Conservation (phyloP, 1,284 basidiomycete genomes). For the Ganoderma sinense region DNA sequence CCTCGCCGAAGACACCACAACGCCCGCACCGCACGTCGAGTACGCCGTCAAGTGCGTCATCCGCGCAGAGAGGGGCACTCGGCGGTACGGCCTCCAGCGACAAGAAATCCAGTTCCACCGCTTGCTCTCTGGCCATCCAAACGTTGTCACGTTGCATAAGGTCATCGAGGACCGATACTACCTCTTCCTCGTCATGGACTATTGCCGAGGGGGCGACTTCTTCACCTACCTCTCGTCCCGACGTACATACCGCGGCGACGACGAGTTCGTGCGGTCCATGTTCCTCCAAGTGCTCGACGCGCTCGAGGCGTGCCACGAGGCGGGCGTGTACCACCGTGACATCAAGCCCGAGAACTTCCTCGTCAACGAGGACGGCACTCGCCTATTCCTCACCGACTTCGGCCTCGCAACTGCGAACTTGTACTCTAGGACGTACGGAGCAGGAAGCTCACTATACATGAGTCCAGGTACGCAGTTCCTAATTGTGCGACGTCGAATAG, state of each 20-base stretch:
- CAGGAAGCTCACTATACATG: constrained; percentile 66
- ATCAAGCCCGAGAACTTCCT: constrained; percentile 82
- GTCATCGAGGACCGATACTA: constrained; percentile 62
- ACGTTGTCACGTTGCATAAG: constrained; percentile 69
- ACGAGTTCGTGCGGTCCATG: constrained; percentile 40
- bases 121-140: constrained; percentile 53
- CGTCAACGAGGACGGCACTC: constrained; percentile 50
- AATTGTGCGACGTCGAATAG: background rate
- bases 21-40: constrained; percentile 29
- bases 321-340: constrained; percentile 74
- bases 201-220: constrained; percentile 51
- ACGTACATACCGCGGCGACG: constrained; percentile 33
- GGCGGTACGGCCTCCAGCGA: constrained; percentile 56
- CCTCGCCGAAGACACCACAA: constrained; percentile 73
- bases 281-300: constrained; percentile 72
- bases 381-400: constrained; percentile 71
- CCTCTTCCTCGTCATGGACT: constrained; percentile 73
- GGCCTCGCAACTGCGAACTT: constrained; percentile 68
- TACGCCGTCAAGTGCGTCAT: constrained; percentile 44
- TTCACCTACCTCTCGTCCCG: constrained; percentile 36
- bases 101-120: constrained; percentile 58
- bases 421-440: constrained; percentile 58
- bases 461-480: constrained; percentile 47
- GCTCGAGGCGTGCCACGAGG: constrained; percentile 64
- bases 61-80: constrained; percentile 29